Evolutionary conservation across 192 early-diverging fungal species (phyloP), one percentile per base, ranked within the genome.

Genomic region (Neocallimastix lanati): DNA sequence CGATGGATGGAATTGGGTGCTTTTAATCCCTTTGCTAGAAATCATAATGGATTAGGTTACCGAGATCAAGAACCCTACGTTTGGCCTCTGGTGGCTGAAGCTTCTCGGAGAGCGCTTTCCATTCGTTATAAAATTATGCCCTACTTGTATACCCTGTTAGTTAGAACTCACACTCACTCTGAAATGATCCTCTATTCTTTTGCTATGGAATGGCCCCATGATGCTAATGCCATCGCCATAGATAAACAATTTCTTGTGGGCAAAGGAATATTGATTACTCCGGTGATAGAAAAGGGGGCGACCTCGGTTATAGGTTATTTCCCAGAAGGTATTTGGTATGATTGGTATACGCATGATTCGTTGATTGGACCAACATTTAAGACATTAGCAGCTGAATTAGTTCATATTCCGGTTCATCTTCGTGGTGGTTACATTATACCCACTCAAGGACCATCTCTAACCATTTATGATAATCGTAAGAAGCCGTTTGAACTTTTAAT

Each of bases 1-100:
- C 84, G 92, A n/a, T 93, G 91, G 91, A 83, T 85, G 18, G 84
- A 90, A 80, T 78, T 92, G 0, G 91, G 90, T 36, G 82, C 90
- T 7, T 88, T 91, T 58, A 88, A 88, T 76, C 91, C 91, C 1
- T 91, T 91, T 50, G 80, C 88, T 29, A 82, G 92, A n/a, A 89
- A 88, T 81, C 92, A 93, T 79, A 93, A 92, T 77, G 81, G 82
- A 11, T 85, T 85, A 29, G 83, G 79, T 38, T 11, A 33, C 3
- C 4, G 3, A 6, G 11, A 11, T 33, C 92, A 92, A 81, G 91
- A 93, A 82, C 84, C 87, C 4, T 92, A 90, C 76, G 77, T 84
- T 13, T 92, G 90, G 90, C 58, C 79, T 14, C 80, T 79, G 14
- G 90, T 91, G 29, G 86, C 90, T 21, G 87, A 89, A 40, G 86